phyloP scores from a whole-genome alignment of 2,329 filamentous ascomycete genomes.

The Coleophoma cylindrospora region DNA sequence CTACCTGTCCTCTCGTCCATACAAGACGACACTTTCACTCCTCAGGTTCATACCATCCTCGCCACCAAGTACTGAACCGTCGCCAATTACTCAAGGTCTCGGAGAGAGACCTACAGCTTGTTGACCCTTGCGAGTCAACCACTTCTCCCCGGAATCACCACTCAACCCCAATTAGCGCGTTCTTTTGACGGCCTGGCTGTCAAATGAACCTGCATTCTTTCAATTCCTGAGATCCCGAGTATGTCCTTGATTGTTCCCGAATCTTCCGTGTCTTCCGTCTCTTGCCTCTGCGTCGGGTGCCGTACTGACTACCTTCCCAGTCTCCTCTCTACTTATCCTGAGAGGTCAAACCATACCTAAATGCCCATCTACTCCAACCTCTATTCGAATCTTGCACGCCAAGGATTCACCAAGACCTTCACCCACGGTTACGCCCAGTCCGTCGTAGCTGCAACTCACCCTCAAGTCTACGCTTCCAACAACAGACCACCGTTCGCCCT shows the following conservation, averaged over 20 bases:
- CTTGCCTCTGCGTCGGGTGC: slow-evolving; percentile 6
- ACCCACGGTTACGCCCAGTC: slow-evolving; percentile 98
- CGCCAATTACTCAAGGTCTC: background rate
- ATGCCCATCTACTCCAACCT: slow-evolving; percentile 75
- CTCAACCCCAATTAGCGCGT: slow-evolving; percentile 57
- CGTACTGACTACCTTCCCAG: slow-evolving; percentile 7
- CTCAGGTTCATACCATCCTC: background rate
- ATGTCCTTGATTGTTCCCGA: slow-evolving; percentile 1
- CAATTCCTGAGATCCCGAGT: slow-evolving; percentile 22
- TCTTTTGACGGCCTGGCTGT: slow-evolving; percentile 91
- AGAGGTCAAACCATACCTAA: slow-evolving; percentile 71
- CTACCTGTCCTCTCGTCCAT: background rate
- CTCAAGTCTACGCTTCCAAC: slow-evolving; percentile 72
- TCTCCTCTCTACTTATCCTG: slow-evolving; percentile 39
- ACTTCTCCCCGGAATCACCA: slow-evolving; percentile 6
- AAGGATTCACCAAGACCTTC: slow-evolving; percentile 94
- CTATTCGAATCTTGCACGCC: slow-evolving; percentile 83
- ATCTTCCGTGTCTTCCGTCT: background rate
- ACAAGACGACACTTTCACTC: background rate
- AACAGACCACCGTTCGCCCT: slow-evolving; percentile 59
- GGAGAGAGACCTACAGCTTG: slow-evolving; percentile 1
- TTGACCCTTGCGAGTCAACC: slow-evolving; percentile 14
- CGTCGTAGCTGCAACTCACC: slow-evolving; percentile 88
- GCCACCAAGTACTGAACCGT: slow-evolving; percentile 2
- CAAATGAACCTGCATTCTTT: slow-evolving; percentile 91